phyloP scores from a whole-genome alignment of 2,329 filamentous ascomycete species.

The Diaporthe helianthi region DNA sequence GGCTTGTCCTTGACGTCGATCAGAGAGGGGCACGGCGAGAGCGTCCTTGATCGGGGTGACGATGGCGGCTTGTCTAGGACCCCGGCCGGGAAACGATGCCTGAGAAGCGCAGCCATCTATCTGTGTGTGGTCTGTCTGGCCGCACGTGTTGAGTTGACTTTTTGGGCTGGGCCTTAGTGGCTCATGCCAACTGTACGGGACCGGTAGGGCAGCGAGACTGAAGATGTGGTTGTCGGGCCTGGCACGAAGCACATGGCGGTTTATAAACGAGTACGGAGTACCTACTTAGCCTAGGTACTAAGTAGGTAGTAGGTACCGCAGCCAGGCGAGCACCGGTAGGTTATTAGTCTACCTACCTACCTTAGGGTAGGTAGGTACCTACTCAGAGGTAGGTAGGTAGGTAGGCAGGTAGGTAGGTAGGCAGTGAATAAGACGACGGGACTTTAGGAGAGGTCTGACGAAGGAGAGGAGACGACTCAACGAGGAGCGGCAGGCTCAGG shows the following conservation, averaged over 20 bases:
- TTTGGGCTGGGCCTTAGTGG: neutral
- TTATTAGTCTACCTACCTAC: too few species aligned
- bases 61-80: slow-evolving; percentile 25
- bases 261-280: too few species aligned
- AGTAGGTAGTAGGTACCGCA: too few species aligned
- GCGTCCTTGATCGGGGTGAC: slow-evolving; percentile 8
- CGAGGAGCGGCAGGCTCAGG: neutral
- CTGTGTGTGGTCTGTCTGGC: slow-evolving; percentile 13
- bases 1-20: slow-evolving; percentile 22
- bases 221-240: neutral
- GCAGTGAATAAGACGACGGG: neutral
- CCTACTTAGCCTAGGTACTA: too few species aligned
- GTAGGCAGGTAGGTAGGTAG: too few species aligned
- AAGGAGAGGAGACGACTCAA: too few species aligned
- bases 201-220: neutral
- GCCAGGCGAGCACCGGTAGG: neutral
- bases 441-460: slow-evolving; percentile 14
- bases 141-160: neutral
- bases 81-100: slow-evolving; percentile 26
- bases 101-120: slow-evolving; percentile 32
- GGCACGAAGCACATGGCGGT: slow-evolving; percentile 2
- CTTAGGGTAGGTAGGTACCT: too few species aligned
- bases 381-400: too few species aligned
- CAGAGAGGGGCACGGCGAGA: slow-evolving; percentile 11
- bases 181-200: too few species aligned